Conservation (phyloP, 768 basidiomycete genomes). For the Gymnopilus dilepis region DNA sequence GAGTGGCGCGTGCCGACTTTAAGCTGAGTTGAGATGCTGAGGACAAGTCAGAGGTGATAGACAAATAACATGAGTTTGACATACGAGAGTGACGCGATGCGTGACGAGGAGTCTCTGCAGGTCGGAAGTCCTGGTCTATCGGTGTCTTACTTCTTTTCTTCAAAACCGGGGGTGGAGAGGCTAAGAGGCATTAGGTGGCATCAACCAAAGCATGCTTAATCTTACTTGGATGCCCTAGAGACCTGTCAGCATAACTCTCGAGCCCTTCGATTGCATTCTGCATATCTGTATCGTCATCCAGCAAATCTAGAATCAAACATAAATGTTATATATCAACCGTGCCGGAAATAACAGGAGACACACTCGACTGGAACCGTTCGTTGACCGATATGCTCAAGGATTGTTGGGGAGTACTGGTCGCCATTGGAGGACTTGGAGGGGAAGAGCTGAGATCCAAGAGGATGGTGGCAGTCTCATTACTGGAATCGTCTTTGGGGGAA, state of each 20-base stretch:
- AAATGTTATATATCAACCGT: no score
- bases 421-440: conserved; percentile 49
- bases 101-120: background rate
- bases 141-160: conserved; percentile 1
- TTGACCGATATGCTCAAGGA: conserved; percentile 59
- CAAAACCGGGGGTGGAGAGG: conserved; percentile 6
- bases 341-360: conserved; percentile 43
- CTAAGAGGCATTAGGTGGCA: background rate
- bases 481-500: conserved; percentile 33
- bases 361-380: conserved; percentile 58
- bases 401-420: conserved; percentile 60
- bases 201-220: background rate
- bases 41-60: background rate
- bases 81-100: conserved; percentile 5
- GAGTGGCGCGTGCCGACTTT: background rate
- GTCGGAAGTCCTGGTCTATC: background rate
- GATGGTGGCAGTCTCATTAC: conserved; percentile 44
- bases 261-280: conserved; percentile 62
- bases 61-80: background rate
- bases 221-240: conserved; percentile 23
- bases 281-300: conserved; percentile 78
- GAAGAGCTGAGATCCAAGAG: conserved; percentile 45
- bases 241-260: conserved; percentile 55
- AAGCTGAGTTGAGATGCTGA: background rate
- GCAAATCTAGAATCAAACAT: conserved; percentile 52